These are phyloP conservation scores for Beauveria australis DNA, from an alignment of 2,329 filamentous ascomycete genomes.

Conservation along the genomic window DNA sequence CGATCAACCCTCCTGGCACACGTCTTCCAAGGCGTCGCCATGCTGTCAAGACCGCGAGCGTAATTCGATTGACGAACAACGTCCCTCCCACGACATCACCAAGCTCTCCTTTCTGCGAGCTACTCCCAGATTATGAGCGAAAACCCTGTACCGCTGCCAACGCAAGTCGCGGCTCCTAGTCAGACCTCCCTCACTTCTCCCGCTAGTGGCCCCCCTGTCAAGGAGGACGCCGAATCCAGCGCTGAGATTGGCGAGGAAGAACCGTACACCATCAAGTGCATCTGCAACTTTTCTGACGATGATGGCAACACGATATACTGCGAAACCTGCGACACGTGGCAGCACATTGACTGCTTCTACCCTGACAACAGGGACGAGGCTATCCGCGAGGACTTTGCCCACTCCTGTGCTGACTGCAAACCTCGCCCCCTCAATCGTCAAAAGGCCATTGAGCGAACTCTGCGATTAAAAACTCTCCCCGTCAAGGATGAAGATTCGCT, in stretches of 20 bases:
- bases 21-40: slow-evolving; percentile 46
- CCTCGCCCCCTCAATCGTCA: slow-evolving; percentile 67
- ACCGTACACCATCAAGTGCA: slow-evolving; percentile 95
- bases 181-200: slow-evolving; percentile 36
- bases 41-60: slow-evolving; percentile 46
- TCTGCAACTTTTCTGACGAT: slow-evolving; percentile 87
- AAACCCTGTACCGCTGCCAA: slow-evolving; percentile 43
- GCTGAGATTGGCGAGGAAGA: slow-evolving; percentile 58
- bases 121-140: slow-evolving; percentile 54
- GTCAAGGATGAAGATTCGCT: slow-evolving; percentile 38
- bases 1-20: slow-evolving; percentile 23
- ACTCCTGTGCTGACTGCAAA: slow-evolving; percentile 84
- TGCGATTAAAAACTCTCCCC: slow-evolving; percentile 45
- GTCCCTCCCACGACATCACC: slow-evolving; percentile 23
- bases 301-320: slow-evolving; percentile 97
- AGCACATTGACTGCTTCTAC: slow-evolving; percentile 97
- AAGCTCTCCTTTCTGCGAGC: slow-evolving; percentile 28
- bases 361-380: slow-evolving; percentile 62
- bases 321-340: slow-evolving; percentile 94
- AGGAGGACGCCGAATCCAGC: slow-evolving; percentile 36
- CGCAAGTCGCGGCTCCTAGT: slow-evolving; percentile 48
- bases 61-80: slow-evolving; percentile 37
- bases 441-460: slow-evolving; percentile 63
- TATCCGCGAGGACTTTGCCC: slow-evolving; percentile 62
- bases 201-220: slow-evolving; percentile 23